Percentiles rank a stretch among this genome's conserved stretches.
Evolutionary conservation across 345 rosid species (phyloP).

Genomic region (Nasturtium officinale): DNA sequence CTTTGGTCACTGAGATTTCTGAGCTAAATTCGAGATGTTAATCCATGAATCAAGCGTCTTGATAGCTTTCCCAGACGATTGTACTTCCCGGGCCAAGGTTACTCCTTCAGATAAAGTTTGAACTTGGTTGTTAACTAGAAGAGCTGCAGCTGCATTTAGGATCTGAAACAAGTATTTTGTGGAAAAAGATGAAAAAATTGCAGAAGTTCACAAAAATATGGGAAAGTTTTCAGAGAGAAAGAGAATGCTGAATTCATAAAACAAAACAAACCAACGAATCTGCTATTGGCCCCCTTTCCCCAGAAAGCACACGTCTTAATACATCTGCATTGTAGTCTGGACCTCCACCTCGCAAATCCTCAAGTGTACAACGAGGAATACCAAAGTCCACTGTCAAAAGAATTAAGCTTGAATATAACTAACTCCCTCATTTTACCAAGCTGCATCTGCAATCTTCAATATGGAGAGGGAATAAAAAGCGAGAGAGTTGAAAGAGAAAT

Average conservation of each 20-base stretch:
- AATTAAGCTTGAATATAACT: not conserved
- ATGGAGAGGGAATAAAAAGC: not conserved
- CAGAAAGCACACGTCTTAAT: constrained; percentile 68
- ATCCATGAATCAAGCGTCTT: constrained; percentile 76
- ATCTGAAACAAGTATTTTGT: constrained; percentile 48
- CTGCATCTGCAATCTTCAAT: constrained; percentile 2
- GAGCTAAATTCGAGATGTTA: constrained; percentile 50
- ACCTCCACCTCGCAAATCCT: constrained; percentile 76
- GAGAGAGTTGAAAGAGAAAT: constrained; percentile 9
- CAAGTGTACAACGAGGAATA: constrained; percentile 84
- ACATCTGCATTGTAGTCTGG: constrained; percentile 74
- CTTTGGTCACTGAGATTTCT: constrained; percentile 27
- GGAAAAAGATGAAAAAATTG: not conserved
- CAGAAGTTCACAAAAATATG: not conserved
- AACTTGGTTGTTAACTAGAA: constrained; percentile 62
- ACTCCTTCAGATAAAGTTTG: constrained; percentile 73
- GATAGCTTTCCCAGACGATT: constrained; percentile 73
- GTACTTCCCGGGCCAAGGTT: constrained; percentile 71
- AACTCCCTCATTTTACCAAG: not conserved
- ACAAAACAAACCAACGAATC: constrained; percentile 70
- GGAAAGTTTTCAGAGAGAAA: constrained; percentile 3
- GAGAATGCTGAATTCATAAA: constrained; percentile 5
- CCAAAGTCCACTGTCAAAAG: constrained; percentile 76
- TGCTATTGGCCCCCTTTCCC: constrained; percentile 79
- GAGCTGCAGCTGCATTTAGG: constrained; percentile 95